A percentile compares a stretch with the other conserved stretches of the same genome.
phyloP scores from a whole-genome alignment of 2,329 filamentous ascomycete genomes.

The Knufia petricola region DNA sequence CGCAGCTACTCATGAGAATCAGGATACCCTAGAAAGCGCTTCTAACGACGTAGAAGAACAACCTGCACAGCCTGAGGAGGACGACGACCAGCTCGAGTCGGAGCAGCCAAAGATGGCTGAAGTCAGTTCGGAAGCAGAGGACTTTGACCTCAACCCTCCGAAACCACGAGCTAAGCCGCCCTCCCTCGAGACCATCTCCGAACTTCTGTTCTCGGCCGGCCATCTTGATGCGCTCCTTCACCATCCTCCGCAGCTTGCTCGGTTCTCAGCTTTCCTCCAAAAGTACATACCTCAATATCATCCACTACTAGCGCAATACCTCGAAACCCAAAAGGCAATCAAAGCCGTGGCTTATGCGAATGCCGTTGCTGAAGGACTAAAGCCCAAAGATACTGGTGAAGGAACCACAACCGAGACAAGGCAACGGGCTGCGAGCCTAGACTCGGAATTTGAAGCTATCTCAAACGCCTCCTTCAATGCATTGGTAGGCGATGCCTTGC shows the following conservation, averaged over 20 bases:
- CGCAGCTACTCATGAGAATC: not conserved
- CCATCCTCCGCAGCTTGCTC: constrained; percentile 27
- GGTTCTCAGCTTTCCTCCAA: constrained; percentile 32
- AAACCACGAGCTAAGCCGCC: constrained; percentile 27
- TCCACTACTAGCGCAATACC: constrained; percentile 30
- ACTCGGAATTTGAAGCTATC: constrained; percentile 30
- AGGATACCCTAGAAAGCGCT: too few relatives aligned
- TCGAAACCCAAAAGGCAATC: constrained; percentile 34
- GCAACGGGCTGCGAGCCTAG: constrained; percentile 27
- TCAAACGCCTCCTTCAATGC: constrained; percentile 27
- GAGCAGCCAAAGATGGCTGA: not conserved
- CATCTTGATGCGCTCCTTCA: constrained; percentile 35
- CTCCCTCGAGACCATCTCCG: constrained; percentile 28
- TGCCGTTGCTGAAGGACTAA: constrained; percentile 30
- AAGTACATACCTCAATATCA: constrained; percentile 30
- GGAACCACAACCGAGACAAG: not conserved
- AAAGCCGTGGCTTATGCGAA: constrained; percentile 38
- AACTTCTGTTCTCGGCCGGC: constrained; percentile 34
- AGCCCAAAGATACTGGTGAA: constrained; percentile 20
- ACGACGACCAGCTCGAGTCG: not conserved
- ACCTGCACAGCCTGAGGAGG: not conserved
- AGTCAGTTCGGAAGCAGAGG: constrained; percentile 13
- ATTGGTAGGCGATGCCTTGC: constrained; percentile 33
- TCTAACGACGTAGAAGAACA: too few relatives aligned
- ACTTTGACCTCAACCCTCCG: constrained; percentile 34